These are phyloP conservation scores for Mortierella antarctica DNA, from an alignment of 192 early-diverging fungal genomes.

Conservation along the genomic window DNA sequence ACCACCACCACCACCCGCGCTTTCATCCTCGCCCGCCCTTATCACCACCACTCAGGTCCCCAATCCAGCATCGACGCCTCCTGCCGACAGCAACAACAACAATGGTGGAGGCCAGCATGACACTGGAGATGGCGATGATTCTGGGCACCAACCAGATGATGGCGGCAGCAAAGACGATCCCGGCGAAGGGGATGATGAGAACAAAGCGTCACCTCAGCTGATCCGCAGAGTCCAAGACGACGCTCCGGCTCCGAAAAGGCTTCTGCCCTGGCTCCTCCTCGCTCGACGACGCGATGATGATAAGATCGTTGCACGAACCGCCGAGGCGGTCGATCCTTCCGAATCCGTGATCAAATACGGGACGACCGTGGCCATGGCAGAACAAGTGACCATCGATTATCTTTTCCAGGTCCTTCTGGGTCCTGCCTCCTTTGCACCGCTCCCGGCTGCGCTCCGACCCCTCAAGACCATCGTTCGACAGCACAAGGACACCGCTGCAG, in stretches of 20 bases:
- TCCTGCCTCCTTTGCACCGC: conserved; percentile 13
- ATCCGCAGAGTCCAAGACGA: background rate
- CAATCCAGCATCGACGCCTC: background rate
- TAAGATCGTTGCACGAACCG: no score
- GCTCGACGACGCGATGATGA: no score
- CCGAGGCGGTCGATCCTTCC: background rate
- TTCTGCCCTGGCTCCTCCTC: background rate
- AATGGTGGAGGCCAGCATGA: background rate
- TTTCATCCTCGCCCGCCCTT: background rate
- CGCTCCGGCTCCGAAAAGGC: background rate
- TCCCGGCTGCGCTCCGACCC: conserved; percentile 12
- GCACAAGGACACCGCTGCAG: background rate
- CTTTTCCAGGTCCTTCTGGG: conserved; percentile 27
- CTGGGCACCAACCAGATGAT: background rate
- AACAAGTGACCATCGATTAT: conserved; percentile 17
- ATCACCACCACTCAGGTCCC: background rate
- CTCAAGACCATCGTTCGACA: conserved; percentile 5
- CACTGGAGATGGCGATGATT: background rate
- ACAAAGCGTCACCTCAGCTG: background rate
- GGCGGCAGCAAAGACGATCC: background rate
- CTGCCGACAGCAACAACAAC: background rate
- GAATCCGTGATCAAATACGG: background rate
- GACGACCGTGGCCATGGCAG: conserved; percentile 17
- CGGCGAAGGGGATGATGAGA: background rate
- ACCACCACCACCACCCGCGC: background rate